Evolutionary conservation across 768 basidiomycete species (phyloP), one percentile per base, ranked within the genome.

Genomic region (Obba rivulosa): DNA sequence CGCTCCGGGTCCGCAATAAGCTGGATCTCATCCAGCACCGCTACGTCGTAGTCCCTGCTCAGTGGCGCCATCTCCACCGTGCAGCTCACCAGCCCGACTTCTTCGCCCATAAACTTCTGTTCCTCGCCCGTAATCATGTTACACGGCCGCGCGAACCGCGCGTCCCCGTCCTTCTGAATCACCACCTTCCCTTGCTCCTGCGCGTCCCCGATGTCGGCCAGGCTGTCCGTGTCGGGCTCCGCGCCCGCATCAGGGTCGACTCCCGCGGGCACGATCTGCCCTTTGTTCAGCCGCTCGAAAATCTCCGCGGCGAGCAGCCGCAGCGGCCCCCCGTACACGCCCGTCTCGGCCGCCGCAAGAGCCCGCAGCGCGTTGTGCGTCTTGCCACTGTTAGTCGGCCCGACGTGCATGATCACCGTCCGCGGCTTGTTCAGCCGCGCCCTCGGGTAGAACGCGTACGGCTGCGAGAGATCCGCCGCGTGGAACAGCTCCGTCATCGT

Each of bases 381-480:
- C 70, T 99, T 99, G 24, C 95, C 96, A 53, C 89, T 91, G 66
- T 98, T 99, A 20, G 96, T 98, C 0, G 96, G 96, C 0, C 95
- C 96, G 35, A 99, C 92, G 58, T 99, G 95, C 74, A 98, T 84
- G 63, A 94, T 85, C 57, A 98, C 71, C 56, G 84, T 89, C 17
- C 94, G 78, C 9, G 51, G 53, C 16, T 73, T 75, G 53, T 83
- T 68, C 10, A 64, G 58, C 9, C 95, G 81, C 0, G 92, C 81
- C 8, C 45, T 16, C 0, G 69, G 59, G 57, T 62, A 82, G 10
- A 67, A 60, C 50, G 83, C 81, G 0, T 74, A 75, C 0, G 77
- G 77, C 48, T 68, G 72, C n/a, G 66, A 57, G 13, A 69, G 57
- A 56, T 77, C 69, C 0, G 75, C 70, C 2, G 72, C 66, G 4